Percentiles rank a stretch among this genome's conserved stretches.
Evolutionary conservation across 805 yeast genomes (phyloP).

Genomic region (Metschnikowia vanudenii): DNA sequence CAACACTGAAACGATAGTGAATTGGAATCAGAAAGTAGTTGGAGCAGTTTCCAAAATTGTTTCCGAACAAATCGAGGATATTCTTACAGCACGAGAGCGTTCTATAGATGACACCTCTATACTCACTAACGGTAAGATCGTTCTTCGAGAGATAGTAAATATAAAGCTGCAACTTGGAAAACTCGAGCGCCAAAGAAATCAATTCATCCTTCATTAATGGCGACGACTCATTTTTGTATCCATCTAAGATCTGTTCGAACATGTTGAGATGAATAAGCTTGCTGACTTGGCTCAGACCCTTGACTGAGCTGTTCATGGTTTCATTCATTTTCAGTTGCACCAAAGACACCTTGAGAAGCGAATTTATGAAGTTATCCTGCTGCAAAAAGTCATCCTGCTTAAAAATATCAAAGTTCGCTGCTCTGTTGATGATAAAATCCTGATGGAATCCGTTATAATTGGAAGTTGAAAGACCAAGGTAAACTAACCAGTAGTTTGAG

Average conservation of each 20-base stretch:
- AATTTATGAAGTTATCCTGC: slow-evolving; percentile 25
- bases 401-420: slow-evolving; percentile 28
- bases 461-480: slow-evolving; percentile 36
- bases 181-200: slow-evolving; percentile 34
- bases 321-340: slow-evolving; percentile 42
- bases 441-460: slow-evolving; percentile 27
- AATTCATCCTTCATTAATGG: slow-evolving; percentile 23
- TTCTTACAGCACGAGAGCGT: slow-evolving; percentile 28
- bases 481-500: slow-evolving; percentile 43
- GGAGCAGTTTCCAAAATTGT: slow-evolving; percentile 19
- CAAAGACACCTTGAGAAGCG: slow-evolving; percentile 30
- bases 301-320: slow-evolving; percentile 33
- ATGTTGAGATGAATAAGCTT: slow-evolving; percentile 40
- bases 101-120: slow-evolving; percentile 28
- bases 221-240: slow-evolving; percentile 23
- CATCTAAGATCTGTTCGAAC: slow-evolving; percentile 42
- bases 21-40: slow-evolving; percentile 36
- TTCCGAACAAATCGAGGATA: slow-evolving; percentile 28
- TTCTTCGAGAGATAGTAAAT: slow-evolving; percentile 32
- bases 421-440: slow-evolving; percentile 38
- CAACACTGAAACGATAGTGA: slow-evolving; percentile 40
- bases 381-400: slow-evolving; percentile 13
- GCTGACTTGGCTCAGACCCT: slow-evolving; percentile 26
- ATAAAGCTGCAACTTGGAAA: slow-evolving; percentile 38
- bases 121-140: slow-evolving; percentile 27